Evolutionary conservation across 2,329 filamentous ascomycete genomes (phyloP), one percentile per base, ranked within the genome.

Genomic region (Cladosporium sp.): DNA sequence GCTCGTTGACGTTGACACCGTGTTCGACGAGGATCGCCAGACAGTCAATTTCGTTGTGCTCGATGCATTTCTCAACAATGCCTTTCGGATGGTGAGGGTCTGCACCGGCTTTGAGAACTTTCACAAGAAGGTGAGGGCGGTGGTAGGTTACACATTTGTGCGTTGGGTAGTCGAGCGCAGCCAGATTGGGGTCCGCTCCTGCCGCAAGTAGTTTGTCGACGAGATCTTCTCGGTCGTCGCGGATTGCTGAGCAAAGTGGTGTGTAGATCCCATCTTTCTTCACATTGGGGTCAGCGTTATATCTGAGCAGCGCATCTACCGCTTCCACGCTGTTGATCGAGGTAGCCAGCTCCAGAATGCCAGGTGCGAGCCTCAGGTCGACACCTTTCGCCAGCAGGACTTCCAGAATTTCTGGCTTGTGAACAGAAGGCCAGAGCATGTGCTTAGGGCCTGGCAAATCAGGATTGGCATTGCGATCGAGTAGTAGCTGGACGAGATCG

Each of bases 101-200:
- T 9, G 73, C 81, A 1, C 84, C 84, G 0, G 83, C 82, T 6
- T 77, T 75, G 0, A 84, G 70, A 1, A 87, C 72, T 5, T 75
- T 69, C 0, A 81, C 79, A 0, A 87, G 72, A 60, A 80, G 79
- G 15, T 85, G 80, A 0, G 79, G 69, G 19, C 83, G 76, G 61
- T 82, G 76, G 62, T 86, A 83, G 0, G 83, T 85, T 19, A 87
- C 76, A 54, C 83, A 86, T 63, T 86, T 86, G 73, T 83, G 86
- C 4, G 77, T 72, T 0, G 84, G 84, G 59, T 83, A 85, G 60
- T 86, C 83, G 40, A 79, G 76, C 1, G 82, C 81, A 6, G 75
- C 75, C 17, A 74, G 61, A 53, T 80, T 78, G 13, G 78, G 73
- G 55, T 80, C 70, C 6, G 77, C 78, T 7, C 73, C 73, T 27